Evolutionary conservation across 768 basidiomycete species (phyloP), one percentile per base, ranked within the genome.

Genomic region (Mycena pura): DNA sequence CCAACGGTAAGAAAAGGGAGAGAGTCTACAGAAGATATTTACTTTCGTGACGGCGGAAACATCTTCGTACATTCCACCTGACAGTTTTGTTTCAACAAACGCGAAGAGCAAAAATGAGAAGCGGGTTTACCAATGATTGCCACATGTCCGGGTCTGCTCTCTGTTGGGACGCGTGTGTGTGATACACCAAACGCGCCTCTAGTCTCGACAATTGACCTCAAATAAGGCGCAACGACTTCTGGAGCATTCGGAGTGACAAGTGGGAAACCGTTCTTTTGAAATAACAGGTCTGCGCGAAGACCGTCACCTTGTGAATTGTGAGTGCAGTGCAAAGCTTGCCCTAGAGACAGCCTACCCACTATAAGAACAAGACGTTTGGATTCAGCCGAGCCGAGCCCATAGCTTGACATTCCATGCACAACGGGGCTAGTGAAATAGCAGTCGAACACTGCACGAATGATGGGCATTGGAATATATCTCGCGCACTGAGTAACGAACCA

Each of bases 351-450:
- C 81, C 62, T 69, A 89, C 92, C 92, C 27, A 94, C 86, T 65
- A 94, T 89, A 21, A 95, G 82, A 3, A 93, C 91, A 28, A 95
- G 78, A 5, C 93, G 82, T 66, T 90, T 89, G 10, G 93, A 84
- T 57, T 84, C 81, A 31, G 83, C 79, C 5, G 67, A 63, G 9
- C 72, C 73, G 2, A 80, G 69, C 3, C 80, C 80, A 67, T 84
- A 82, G 44, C 80, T 84, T 65, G 78, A 71, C 90, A 93, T 92
- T 48, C 90, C 91, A 78, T 87, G 82, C 22, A 92, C 90, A 8
- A 92, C 90, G 0, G 92, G 90, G 66, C 87, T 91, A 24, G 86
- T 90, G 72, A 95, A 95, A 72, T 95, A 95, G 74, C 92, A 93
- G 75, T 94, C 91, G 74, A 95, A 95, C 15, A 65, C 64, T 61